phyloP scores from a whole-genome alignment of 441 rosid species.

The Theobroma grandiflorum region DNA sequence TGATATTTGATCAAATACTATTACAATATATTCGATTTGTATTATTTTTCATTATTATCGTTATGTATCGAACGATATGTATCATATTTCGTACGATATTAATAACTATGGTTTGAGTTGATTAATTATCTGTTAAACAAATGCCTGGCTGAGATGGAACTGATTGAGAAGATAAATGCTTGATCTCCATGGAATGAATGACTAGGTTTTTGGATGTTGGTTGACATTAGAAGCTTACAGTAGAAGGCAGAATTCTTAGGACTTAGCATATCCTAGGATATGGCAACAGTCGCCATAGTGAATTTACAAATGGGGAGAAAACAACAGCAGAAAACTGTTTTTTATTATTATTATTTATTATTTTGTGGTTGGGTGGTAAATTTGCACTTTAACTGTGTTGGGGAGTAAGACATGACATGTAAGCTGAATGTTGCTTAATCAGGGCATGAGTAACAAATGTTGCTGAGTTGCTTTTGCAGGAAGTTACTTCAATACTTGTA shows the following conservation, averaged over 20 bases:
- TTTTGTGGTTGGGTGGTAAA: neutral
- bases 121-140: neutral
- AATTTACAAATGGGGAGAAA: neutral
- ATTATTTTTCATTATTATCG: no score
- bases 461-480: conserved; percentile 56
- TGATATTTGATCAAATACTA: no score
- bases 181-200: neutral
- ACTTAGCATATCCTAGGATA: neutral
- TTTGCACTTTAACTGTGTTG: neutral
- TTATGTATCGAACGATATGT: no score
- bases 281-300: neutral
- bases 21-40: no score
- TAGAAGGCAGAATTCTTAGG: neutral
- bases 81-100: no score
- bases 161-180: neutral
- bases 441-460: neutral
- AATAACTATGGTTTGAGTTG: no score
- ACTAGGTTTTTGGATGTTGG: neutral
- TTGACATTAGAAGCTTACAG: no score
- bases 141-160: neutral
- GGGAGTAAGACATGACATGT: neutral
- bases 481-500: conserved; percentile 77
- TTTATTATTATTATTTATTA: neutral
- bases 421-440: neutral
- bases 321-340: neutral